Conservation (phyloP, 1,284 basidiomycete species). For the Ganoderma sp. region DNA sequence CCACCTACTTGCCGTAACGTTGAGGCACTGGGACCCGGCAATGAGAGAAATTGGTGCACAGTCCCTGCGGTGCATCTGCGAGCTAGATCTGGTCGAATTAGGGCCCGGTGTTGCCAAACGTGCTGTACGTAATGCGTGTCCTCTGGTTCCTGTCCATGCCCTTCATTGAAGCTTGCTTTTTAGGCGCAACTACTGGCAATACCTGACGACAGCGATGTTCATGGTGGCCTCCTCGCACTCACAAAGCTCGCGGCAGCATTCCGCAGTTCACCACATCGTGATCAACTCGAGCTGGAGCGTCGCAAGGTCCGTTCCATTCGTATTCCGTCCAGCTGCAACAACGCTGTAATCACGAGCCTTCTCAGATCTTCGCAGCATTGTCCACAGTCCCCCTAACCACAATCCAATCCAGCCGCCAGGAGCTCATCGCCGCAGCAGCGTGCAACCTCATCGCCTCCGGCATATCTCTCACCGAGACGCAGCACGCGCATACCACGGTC, state of each 20-base stretch:
- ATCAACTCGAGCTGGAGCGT: constrained; percentile 41
- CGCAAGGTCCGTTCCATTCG: constrained; percentile 46
- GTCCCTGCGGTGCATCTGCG: constrained; percentile 74
- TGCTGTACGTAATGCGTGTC: constrained; percentile 51
- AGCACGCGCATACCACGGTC: constrained; percentile 47
- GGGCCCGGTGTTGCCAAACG: constrained; percentile 55
- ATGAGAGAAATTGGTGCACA: constrained; percentile 86
- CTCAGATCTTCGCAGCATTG: constrained; percentile 65
- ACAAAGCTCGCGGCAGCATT: constrained; percentile 70
- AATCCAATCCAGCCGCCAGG: constrained; percentile 74
- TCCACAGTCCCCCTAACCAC: constrained; percentile 57
- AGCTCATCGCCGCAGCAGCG: constrained; percentile 74
- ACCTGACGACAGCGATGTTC: constrained; percentile 74
- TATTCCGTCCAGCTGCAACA: background rate
- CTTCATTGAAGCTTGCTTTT: constrained; percentile 12
- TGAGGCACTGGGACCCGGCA: constrained; percentile 89
- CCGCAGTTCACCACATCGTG: constrained; percentile 40
- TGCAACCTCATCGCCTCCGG: constrained; percentile 76
- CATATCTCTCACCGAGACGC: constrained; percentile 63
- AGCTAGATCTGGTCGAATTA: constrained; percentile 60
- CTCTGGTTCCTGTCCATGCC: constrained; percentile 6
- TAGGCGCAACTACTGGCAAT: constrained; percentile 68
- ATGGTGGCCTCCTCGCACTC: constrained; percentile 83
- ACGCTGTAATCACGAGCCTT: constrained; percentile 21
- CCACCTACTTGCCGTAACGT: constrained; percentile 76